Evolutionary conservation across 305 asterid genomes (phyloP).

Genomic region (Fraxinus latifolia): DNA sequence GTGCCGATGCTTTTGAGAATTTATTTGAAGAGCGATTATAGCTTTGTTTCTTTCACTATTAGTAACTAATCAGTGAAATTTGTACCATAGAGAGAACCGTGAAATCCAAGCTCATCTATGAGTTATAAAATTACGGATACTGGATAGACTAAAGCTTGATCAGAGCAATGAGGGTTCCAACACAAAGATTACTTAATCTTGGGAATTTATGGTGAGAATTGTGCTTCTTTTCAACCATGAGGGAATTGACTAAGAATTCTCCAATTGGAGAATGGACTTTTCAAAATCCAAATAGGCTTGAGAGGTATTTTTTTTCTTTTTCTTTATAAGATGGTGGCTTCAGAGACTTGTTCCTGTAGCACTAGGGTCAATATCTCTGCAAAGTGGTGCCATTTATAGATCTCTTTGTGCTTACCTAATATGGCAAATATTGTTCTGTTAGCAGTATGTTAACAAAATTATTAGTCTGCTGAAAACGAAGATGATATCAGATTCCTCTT

Average conservation of each 20-base stretch:
- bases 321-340: background rate
- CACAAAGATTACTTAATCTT: background rate
- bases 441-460: background rate
- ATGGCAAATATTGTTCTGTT: background rate
- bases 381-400: background rate
- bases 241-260: background rate
- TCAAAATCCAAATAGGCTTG: background rate
- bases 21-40: background rate
- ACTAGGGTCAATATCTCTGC: background rate
- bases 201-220: background rate
- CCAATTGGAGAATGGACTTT: background rate
- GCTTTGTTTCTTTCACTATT: background rate
- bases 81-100: background rate
- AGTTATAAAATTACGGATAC: background rate
- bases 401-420: background rate
- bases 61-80: background rate
- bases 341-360: background rate
- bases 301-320: background rate
- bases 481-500: no score
- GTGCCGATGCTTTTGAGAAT: background rate
- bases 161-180: background rate
- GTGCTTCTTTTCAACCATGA: background rate
- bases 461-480: background rate
- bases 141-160: background rate
- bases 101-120: background rate